phyloP scores from a whole-genome alignment of 2,329 filamentous ascomycete species.

The Pseudogymnoascus sp. region DNA sequence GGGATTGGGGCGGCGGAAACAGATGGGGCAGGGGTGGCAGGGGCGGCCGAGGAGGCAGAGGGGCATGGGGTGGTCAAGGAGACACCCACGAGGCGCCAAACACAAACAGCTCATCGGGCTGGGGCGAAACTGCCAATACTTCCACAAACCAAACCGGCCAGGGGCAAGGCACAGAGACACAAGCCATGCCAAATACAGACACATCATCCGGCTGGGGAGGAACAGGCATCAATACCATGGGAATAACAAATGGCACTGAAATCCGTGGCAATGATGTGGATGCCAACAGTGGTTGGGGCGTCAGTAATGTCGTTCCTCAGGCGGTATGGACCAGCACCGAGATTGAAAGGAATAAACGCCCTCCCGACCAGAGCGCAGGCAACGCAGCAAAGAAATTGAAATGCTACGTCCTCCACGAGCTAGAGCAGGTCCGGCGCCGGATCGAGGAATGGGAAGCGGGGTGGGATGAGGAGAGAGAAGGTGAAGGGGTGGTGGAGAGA shows the following conservation, averaged over 20 bases:
- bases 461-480: background rate
- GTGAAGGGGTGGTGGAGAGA: background rate
- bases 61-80: background rate
- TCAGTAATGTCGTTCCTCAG: background rate
- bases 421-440: background rate
- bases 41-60: background rate
- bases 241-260: background rate
- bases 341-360: background rate
- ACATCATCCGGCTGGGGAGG: background rate
- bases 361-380: background rate
- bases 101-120: background rate
- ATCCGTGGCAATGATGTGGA: background rate
- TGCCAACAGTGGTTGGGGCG: background rate
- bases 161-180: background rate
- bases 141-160: background rate
- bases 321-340: background rate
- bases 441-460: background rate
- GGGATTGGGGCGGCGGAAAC: background rate
- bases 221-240: background rate
- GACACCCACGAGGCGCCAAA: background rate
- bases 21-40: background rate
- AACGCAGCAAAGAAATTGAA: background rate
- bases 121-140: background rate
- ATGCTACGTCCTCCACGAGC: background rate
- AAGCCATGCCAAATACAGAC: background rate